A percentile compares a stretch with the other conserved stretches of the same genome.
Conservation (phyloP, 176 grass and related monocot species). For the Cymbopogon citratus region DNA sequence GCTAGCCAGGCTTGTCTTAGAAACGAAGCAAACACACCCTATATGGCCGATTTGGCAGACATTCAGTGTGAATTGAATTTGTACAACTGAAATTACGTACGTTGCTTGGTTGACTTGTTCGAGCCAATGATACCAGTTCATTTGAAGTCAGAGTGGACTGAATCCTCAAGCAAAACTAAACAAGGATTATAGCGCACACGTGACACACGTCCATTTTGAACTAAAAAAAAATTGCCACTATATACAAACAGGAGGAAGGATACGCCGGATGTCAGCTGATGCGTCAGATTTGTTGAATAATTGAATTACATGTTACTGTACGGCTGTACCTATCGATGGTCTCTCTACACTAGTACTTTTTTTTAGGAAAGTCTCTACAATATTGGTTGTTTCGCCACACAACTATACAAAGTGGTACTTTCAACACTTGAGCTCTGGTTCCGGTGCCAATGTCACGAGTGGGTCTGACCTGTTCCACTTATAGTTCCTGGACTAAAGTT, state of each 20-base stretch:
- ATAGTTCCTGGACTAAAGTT: too few relatives aligned
- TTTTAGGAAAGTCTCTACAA: too few relatives aligned
- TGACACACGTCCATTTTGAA: neutral
- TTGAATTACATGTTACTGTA: too few relatives aligned
- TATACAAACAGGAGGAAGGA: neutral
- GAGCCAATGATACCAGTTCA: neutral
- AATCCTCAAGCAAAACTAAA: neutral
- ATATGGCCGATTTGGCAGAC: neutral
- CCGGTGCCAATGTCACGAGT: too few relatives aligned
- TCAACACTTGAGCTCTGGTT: too few relatives aligned
- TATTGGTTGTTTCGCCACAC: too few relatives aligned
- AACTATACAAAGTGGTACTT: too few relatives aligned
- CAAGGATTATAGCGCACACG: neutral
- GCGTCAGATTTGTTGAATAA: too few relatives aligned
- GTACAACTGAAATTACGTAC: neutral
- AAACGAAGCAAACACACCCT: too few relatives aligned
- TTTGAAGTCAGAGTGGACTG: neutral
- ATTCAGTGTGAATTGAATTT: neutral
- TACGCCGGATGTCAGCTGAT: neutral
- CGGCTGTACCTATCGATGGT: neutral
- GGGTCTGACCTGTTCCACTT: too few relatives aligned
- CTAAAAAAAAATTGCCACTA: neutral
- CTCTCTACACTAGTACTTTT: too few relatives aligned
- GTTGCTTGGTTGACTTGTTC: neutral
- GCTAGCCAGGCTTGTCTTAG: too few relatives aligned